Conservation (phyloP, 208 protist genomes). For the Novymonas esmeraldas region DNA sequence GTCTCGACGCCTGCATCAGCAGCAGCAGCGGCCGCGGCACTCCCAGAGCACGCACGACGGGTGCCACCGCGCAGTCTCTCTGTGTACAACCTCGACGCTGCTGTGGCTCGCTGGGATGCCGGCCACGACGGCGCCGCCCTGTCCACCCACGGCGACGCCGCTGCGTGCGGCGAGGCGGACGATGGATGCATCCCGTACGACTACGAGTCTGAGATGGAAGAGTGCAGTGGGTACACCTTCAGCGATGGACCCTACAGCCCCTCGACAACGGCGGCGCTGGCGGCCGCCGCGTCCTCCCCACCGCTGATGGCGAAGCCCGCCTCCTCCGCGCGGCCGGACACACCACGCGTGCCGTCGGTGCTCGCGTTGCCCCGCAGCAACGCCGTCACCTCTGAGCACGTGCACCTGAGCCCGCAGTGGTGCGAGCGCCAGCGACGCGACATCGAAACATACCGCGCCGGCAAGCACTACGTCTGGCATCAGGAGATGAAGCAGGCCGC, state of each 20-base stretch:
- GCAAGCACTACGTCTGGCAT: constrained; percentile 30
- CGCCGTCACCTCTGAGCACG: background rate
- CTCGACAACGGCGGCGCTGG: constrained; percentile 18
- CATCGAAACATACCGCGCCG: constrained; percentile 20
- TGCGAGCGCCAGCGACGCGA: constrained; percentile 24
- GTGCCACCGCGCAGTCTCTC: background rate
- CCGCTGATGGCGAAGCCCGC: constrained; percentile 1
- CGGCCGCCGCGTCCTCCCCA: constrained; percentile 7
- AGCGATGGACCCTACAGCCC: constrained; percentile 46
- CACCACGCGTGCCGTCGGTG: constrained; percentile 5
- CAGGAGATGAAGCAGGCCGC: constrained; percentile 28
- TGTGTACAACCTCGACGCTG: background rate
- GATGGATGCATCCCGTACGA: constrained; percentile 40
- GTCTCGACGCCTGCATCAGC: background rate
- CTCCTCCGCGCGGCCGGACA: constrained; percentile 8
- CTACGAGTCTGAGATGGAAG: constrained; percentile 69
- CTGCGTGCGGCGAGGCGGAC: background rate
- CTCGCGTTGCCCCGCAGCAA: constrained; percentile 2
- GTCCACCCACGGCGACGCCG: background rate
- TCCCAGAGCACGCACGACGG: constrained; percentile 3
- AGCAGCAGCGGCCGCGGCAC: background rate
- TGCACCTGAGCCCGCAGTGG: constrained; percentile 20
- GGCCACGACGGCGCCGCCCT: background rate
- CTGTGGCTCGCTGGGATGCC: background rate
- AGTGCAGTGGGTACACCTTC: constrained; percentile 61